Evolutionary conservation across 306 rosid species (phyloP).

Genomic region (Quercus aquifolioides): DNA sequence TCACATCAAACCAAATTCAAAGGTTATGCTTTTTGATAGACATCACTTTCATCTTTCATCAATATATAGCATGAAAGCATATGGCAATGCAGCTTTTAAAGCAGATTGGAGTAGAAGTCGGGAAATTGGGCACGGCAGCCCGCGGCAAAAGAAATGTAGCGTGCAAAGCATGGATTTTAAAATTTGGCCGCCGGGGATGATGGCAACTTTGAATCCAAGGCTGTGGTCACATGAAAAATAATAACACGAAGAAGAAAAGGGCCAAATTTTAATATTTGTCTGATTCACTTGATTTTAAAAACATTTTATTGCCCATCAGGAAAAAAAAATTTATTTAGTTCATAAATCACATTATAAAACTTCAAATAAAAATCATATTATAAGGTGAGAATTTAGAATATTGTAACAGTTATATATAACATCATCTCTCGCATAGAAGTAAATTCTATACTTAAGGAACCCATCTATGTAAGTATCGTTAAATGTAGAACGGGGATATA

Average conservation of each 20-base stretch:
- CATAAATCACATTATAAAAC: too few species aligned
- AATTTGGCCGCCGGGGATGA: neutral
- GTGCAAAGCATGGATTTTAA: neutral
- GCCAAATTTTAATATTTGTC: neutral
- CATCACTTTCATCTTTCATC: neutral
- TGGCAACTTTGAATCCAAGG: neutral
- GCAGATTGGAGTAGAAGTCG: neutral
- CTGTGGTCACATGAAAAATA: neutral
- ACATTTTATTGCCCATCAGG: too few species aligned
- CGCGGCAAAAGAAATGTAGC: neutral
- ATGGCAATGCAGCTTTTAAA: too few species aligned
- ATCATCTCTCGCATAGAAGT: too few species aligned
- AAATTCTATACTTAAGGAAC: too few species aligned
- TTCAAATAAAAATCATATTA: too few species aligned
- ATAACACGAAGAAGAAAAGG: neutral
- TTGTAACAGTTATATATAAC: too few species aligned
- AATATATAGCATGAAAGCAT: too few species aligned
- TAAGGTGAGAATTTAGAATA: too few species aligned
- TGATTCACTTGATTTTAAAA: neutral
- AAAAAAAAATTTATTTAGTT: too few species aligned
- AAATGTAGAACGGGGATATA: too few species aligned
- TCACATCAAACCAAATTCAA: neutral
- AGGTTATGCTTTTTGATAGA: neutral
- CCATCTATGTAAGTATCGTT: too few species aligned
- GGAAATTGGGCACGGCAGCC: neutral